A percentile compares a stretch with the other conserved stretches of the same genome.
These are phyloP conservation scores for Cutaneotrichosporon cutaneum DNA, from an alignment of 1,284 basidiomycete genomes.

Conservation along the genomic window DNA sequence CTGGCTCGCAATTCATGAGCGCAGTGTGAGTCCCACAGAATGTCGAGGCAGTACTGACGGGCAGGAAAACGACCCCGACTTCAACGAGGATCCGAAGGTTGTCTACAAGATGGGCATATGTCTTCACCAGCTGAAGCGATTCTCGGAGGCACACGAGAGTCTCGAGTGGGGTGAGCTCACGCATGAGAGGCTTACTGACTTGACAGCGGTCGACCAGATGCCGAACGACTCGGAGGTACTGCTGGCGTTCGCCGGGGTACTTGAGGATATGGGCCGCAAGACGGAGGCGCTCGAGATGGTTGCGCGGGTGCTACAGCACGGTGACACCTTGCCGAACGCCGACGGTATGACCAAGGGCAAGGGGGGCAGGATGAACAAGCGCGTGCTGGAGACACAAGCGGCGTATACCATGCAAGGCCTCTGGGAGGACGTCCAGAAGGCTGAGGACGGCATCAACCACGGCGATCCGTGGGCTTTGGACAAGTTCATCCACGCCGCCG, in stretches of 20 bases:
- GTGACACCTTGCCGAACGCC: conserved; percentile 19
- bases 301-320: conserved; percentile 59
- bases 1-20: conserved; percentile 70
- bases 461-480: conserved; percentile 53
- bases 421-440: conserved; percentile 50
- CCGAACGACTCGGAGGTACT: conserved; percentile 75
- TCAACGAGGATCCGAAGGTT: conserved; percentile 27
- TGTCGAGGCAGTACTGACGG: not conserved
- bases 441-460: conserved; percentile 46
- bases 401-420: conserved; percentile 45
- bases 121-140: conserved; percentile 68
- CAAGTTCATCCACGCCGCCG: conserved; percentile 77
- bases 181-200: not conserved
- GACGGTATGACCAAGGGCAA: conserved; percentile 29
- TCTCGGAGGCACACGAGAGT: conserved; percentile 73
- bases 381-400: conserved; percentile 43
- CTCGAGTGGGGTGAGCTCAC: conserved; percentile 70
- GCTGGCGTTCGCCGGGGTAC: conserved; percentile 83
- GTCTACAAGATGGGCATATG: conserved; percentile 65
- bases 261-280: conserved; percentile 73
- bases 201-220: conserved; percentile 67
- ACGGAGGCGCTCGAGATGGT: conserved; percentile 80
- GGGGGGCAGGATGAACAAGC: conserved; percentile 37
- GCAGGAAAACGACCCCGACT: conserved; percentile 9
- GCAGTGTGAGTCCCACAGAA: conserved; percentile 45